These are phyloP conservation scores for Claviceps monticola DNA, from an alignment of 2,329 filamentous ascomycete genomes.

Conservation along the genomic window DNA sequence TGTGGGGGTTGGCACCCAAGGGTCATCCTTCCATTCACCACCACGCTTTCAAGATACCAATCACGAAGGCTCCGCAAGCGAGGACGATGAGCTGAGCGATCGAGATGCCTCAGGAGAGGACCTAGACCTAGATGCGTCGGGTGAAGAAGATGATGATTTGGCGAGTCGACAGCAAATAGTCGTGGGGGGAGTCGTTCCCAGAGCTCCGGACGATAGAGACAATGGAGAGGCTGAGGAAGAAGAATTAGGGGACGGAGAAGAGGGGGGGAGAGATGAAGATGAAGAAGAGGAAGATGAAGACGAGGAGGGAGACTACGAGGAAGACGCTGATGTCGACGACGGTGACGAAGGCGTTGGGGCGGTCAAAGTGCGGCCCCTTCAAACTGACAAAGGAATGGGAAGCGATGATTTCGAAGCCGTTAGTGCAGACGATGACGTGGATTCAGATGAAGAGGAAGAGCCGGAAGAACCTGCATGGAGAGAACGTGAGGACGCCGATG, in stretches of 20 bases:
- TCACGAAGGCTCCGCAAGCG: slow-evolving; percentile 10
- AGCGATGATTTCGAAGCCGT: slow-evolving; percentile 32
- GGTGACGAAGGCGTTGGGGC: slow-evolving; percentile 39
- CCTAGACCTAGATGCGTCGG: slow-evolving; percentile 28
- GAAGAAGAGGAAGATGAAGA: slow-evolving; percentile 19
- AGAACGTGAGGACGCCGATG: slow-evolving; percentile 5
- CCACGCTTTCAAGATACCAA: slow-evolving; percentile 8
- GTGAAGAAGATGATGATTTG: slow-evolving; percentile 25
- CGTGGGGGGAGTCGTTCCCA: slow-evolving; percentile 7
- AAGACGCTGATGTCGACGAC: slow-evolving; percentile 18
- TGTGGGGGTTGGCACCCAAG: slow-evolving; percentile 11
- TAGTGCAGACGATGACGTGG: slow-evolving; percentile 39
- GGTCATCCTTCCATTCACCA: not conserved
- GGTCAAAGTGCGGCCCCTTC: slow-evolving; percentile 41
- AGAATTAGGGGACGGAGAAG: slow-evolving; percentile 11
- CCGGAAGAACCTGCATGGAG: slow-evolving; percentile 12
- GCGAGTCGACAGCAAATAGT: slow-evolving; percentile 15
- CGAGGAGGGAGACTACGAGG: slow-evolving; percentile 9
- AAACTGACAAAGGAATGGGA: slow-evolving; percentile 34
- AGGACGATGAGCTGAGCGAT: slow-evolving; percentile 24
- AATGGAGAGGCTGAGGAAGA: slow-evolving; percentile 18
- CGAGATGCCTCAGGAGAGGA: slow-evolving; percentile 27
- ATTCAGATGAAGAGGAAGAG: slow-evolving; percentile 36
- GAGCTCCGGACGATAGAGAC: slow-evolving; percentile 19
- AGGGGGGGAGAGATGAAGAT: slow-evolving; percentile 14